These are phyloP conservation scores for Hypomontagnella monticulosa DNA, from an alignment of 495 filamentous ascomycete genomes.

Conservation along the genomic window DNA sequence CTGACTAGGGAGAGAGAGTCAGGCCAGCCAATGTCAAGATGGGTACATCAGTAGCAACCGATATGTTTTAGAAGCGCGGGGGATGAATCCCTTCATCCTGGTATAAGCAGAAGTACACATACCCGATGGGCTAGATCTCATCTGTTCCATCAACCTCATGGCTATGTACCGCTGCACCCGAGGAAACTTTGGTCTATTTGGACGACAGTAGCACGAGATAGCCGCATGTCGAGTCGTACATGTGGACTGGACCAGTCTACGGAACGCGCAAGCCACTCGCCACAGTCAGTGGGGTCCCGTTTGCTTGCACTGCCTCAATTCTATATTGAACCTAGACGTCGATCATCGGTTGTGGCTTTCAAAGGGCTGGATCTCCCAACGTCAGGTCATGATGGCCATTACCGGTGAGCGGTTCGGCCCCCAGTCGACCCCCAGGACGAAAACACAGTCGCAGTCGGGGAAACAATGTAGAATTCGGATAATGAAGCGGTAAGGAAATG, in stretches of 20 bases:
- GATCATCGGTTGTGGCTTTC: conserved; percentile 38
- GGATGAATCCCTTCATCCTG: conserved; percentile 8
- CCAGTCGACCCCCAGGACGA: background rate
- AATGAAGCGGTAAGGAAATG: conserved; percentile 19
- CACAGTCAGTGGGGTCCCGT: conserved; percentile 28
- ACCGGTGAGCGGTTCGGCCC: background rate
- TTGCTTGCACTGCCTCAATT: conserved; percentile 37
- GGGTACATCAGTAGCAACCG: conserved; percentile 3
- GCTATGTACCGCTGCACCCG: conserved; percentile 27
- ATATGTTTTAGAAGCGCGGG: conserved; percentile 4
- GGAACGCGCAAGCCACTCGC: conserved; percentile 43
- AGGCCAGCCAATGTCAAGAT: conserved; percentile 9
- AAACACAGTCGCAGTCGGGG: background rate
- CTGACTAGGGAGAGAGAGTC: background rate
- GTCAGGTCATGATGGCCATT: conserved; percentile 33
- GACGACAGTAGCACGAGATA: conserved; percentile 28
- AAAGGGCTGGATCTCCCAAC: conserved; percentile 28
- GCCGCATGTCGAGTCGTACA: conserved; percentile 38
- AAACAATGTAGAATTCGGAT: conserved; percentile 17
- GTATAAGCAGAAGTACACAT: conserved; percentile 29
- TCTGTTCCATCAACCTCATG: conserved; percentile 22
- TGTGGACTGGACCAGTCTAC: conserved; percentile 12
- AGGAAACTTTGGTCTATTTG: conserved; percentile 15
- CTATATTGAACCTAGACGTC: conserved; percentile 20
- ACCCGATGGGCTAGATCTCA: conserved; percentile 9